phyloP scores from a whole-genome alignment of 164 flowering plant genomes.

The Vitis amurensis region DNA sequence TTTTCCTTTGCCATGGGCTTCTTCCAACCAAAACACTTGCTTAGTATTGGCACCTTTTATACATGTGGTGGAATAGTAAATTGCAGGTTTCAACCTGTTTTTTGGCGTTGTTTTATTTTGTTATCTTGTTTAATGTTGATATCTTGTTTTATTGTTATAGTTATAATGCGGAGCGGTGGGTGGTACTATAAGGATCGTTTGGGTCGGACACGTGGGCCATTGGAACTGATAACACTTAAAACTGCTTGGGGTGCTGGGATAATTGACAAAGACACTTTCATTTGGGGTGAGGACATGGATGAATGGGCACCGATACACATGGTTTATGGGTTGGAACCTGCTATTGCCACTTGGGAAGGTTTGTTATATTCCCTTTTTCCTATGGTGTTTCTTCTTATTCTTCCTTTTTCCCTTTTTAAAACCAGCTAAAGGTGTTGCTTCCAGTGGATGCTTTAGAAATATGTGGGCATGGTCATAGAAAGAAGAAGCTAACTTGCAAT shows the following conservation, averaged over 20 bases:
- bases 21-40: no score
- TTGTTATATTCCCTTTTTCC: slow-evolving; percentile 14
- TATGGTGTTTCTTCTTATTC: background rate
- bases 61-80: no score
- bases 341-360: slow-evolving; percentile 99
- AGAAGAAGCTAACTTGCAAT: background rate
- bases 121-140: background rate
- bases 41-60: no score
- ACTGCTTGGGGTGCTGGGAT: slow-evolving; percentile 95
- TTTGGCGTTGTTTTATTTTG: background rate
- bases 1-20: no score
- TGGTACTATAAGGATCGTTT: slow-evolving; percentile 88
- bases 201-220: slow-evolving; percentile 91
- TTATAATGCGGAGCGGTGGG: slow-evolving; percentile 84
- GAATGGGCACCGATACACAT: slow-evolving; percentile 97
- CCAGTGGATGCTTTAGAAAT: background rate
- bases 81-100: no score
- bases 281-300: slow-evolving; percentile 99
- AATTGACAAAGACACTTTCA: slow-evolving; percentile 86
- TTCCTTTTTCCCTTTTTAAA: background rate
- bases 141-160: slow-evolving; percentile 30
- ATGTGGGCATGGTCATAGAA: background rate
- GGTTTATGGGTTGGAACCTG: slow-evolving; percentile 86
- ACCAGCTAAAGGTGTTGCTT: background rate
- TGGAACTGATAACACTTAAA: slow-evolving; percentile 73